phyloP scores from a whole-genome alignment of 1,139 yeast genomes.

The Suhomyces chickasaworum region DNA sequence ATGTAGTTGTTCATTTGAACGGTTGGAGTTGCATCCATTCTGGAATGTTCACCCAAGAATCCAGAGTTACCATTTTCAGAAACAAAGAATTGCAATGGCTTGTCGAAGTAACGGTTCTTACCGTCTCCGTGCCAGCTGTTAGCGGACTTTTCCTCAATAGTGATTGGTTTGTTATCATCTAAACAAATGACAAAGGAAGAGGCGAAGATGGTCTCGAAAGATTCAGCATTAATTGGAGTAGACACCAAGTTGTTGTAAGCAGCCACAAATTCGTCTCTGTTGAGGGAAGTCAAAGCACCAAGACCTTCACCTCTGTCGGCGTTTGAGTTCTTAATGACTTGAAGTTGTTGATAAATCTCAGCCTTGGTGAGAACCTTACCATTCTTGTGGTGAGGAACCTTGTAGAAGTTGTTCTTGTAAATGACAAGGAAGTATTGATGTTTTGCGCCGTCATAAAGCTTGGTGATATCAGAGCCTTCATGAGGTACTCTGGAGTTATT shows the following conservation, averaged over 20 bases:
- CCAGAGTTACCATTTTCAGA: conserved; percentile 87
- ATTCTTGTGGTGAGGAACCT: conserved; percentile 65
- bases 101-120: conserved; percentile 85
- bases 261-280: conserved; percentile 80
- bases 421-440: conserved; percentile 75
- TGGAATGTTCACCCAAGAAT: conserved; percentile 93
- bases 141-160: conserved; percentile 83
- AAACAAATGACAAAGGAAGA: conserved; percentile 81
- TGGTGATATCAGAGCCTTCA: conserved; percentile 58
- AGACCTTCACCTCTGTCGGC: conserved; percentile 51
- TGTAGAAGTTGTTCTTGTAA: conserved; percentile 79
- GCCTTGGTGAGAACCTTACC: conserved; percentile 60
- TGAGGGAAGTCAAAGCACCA: conserved; percentile 80
- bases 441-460: conserved; percentile 48
- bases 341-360: conserved; percentile 68
- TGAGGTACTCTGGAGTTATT: conserved; percentile 84
- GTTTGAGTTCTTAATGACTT: conserved; percentile 51
- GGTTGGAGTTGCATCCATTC: conserved; percentile 98
- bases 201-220: conserved; percentile 70
- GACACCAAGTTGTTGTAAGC: conserved; percentile 60
- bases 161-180: conserved; percentile 72
- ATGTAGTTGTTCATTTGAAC: conserved; percentile 82
- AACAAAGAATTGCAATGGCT: conserved; percentile 84
- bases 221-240: conserved; percentile 57
- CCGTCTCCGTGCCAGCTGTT: conserved; percentile 97